These are phyloP conservation scores for Glycine tomentella DNA, from an alignment of 306 rosid species.

Conservation along the genomic window DNA sequence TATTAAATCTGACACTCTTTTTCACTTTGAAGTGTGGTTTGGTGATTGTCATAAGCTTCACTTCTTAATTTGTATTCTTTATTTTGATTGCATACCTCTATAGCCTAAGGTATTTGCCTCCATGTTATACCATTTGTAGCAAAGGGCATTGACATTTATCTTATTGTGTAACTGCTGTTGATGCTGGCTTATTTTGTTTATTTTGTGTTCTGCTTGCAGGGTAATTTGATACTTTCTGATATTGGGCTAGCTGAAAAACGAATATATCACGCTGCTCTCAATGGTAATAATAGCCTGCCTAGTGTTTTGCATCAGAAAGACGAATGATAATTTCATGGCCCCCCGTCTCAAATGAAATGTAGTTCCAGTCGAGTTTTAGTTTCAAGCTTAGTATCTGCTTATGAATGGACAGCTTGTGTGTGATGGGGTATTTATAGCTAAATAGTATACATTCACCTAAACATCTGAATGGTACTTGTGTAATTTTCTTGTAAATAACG, in stretches of 20 bases:
- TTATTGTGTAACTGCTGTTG: slow-evolving; percentile 14
- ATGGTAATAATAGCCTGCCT: slow-evolving; percentile 98
- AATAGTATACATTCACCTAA: slow-evolving; percentile 39
- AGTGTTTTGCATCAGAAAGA: slow-evolving; percentile 98
- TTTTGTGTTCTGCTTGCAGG: slow-evolving; percentile 63
- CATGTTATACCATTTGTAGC: slow-evolving; percentile 32
- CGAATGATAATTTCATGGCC: slow-evolving; percentile 89
- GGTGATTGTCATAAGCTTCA: neutral
- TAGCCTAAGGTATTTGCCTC: slow-evolving; percentile 19
- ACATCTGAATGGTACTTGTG: slow-evolving; percentile 49
- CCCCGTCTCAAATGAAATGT: slow-evolving; percentile 69
- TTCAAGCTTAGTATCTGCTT: slow-evolving; percentile 50
- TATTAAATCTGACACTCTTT: neutral
- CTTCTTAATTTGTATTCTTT: slow-evolving; percentile 10
- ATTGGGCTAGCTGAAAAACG: slow-evolving; percentile 96
- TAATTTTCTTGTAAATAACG: slow-evolving; percentile 55
- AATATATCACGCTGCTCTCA: slow-evolving; percentile 90
- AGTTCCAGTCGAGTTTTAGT: slow-evolving; percentile 63
- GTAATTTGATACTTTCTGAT: slow-evolving; percentile 77
- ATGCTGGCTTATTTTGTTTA: slow-evolving; percentile 39
- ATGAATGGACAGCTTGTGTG: slow-evolving; percentile 56
- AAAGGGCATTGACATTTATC: slow-evolving; percentile 8
- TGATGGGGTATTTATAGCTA: slow-evolving; percentile 52
- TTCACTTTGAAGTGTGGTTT: slow-evolving; percentile 9
- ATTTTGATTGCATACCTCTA: slow-evolving; percentile 11